These are phyloP conservation scores for Sporopachydermia quercuum DNA, from an alignment of 805 yeast genomes.

Conservation along the genomic window DNA sequence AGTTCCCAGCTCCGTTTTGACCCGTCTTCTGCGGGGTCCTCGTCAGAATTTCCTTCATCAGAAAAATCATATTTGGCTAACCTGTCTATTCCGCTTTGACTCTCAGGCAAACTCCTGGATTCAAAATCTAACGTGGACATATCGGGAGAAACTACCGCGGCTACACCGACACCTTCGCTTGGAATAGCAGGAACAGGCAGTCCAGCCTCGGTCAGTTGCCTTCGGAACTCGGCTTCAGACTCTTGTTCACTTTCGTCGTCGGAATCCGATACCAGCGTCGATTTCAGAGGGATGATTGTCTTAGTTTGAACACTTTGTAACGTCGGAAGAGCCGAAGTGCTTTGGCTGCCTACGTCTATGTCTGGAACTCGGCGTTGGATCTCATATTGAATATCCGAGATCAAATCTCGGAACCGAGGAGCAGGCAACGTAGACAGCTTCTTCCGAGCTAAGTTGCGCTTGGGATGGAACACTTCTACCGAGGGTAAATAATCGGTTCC, in stretches of 20 bases:
- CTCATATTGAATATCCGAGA: conserved; percentile 77
- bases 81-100: background rate
- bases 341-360: conserved; percentile 7
- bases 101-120: no score
- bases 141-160: background rate
- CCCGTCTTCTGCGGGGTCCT: conserved; percentile 4
- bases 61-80: background rate
- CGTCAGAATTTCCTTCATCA: conserved; percentile 4
- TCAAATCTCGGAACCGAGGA: conserved; percentile 74
- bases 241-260: conserved; percentile 1
- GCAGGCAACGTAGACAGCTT: conserved; percentile 77
- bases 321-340: background rate
- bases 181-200: background rate
- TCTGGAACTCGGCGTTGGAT: conserved; percentile 63
- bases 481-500: conserved; percentile 51
- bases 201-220: background rate
- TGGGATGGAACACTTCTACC: conserved; percentile 67
- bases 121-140: no score
- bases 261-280: conserved; percentile 1
- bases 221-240: background rate
- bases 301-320: background rate
- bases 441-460: conserved; percentile 89
- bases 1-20: background rate
- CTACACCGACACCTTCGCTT: background rate
- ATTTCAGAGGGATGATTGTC: conserved; percentile 2